phyloP scores from a whole-genome alignment of 805 yeast species.

The Kodamaea kaohsiungensis region DNA sequence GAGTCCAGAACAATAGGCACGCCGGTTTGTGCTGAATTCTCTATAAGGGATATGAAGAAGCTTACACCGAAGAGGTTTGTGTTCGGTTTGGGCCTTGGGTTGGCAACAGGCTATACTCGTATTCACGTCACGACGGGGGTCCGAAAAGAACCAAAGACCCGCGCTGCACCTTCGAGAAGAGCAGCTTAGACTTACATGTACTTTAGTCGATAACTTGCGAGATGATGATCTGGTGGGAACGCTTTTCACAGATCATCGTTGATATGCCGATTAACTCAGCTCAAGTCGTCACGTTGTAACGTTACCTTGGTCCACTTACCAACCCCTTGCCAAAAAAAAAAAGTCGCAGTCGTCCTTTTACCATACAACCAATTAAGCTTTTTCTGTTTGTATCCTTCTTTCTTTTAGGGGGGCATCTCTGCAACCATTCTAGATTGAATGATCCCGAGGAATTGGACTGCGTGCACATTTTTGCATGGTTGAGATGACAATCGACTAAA shows the following conservation, averaged over 20 bases:
- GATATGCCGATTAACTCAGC: background rate
- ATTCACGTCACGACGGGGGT: background rate
- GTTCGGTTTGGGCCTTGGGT: background rate
- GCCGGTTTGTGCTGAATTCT: background rate
- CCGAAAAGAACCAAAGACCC: background rate
- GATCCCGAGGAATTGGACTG: background rate
- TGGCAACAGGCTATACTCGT: background rate
- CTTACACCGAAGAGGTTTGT: background rate
- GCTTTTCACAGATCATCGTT: background rate
- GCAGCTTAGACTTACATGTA: background rate
- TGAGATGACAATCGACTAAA: background rate
- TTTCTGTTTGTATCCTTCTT: background rate
- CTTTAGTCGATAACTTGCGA: background rate
- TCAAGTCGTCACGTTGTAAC: background rate
- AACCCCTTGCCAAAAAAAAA: background rate
- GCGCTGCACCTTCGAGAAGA: background rate
- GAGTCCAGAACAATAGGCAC: conserved; percentile 3
- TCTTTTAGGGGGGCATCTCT: background rate
- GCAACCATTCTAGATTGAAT: background rate
- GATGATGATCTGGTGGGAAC: background rate
- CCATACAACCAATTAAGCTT: background rate
- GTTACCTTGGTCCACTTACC: background rate
- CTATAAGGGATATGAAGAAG: background rate
- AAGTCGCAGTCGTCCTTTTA: background rate
- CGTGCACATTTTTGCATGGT: background rate